Base-by-base conservation (phyloP, 2,329 filamentous ascomycete species). In the Aspergillus novoparasiticus region DNA sequence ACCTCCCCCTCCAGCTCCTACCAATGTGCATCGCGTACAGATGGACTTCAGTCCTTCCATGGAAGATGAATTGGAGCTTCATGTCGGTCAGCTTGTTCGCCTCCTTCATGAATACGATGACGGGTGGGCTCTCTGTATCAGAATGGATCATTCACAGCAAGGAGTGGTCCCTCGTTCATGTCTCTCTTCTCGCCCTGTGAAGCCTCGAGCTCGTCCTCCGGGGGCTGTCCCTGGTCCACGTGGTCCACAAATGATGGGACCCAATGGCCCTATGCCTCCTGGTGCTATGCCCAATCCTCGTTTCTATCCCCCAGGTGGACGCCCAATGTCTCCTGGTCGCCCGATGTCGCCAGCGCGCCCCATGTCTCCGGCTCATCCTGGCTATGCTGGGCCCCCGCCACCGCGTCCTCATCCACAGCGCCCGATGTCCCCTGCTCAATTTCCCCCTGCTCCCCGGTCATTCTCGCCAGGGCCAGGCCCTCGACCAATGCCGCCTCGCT, bases 41-140 rank as follows among this genome's bases (percentile, higher is more conserved):
- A 87, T 98, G 69, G 94, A 97, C 78, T 99, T 98, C 79, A 90
- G 88, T 76, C 94, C 95, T 30, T 94, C 91, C 4, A 90, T 98
- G 85, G 90, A 93, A 6, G 95, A 99, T 74, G 95, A 99, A 79
- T 84, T 99, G 73, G 91, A 88, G 66, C 85, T 99, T 51, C 86
- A 83, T 66, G 87, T 90, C 62, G 95, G 95, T 58, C 89, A 96
- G 66, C 84, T 99, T 56, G 92, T 98, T 57, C 87, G 94, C 67
- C 83, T 99, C 67, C 84, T 98, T 58, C 94, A 98, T 74, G 94
- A 97, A 79, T 99, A 98, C 73, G 95, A 99, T 75, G 95, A 99
- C 80, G 95, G 95, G 72, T 99, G 95, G 95, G 92, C 94, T 73
- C 91, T 98, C 60, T 97, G 93, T 79, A 91, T 93, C 70, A 90